Evolutionary conservation across 1,284 basidiomycete species (phyloP), one percentile per base, ranked within the genome.

Genomic region (Puccinia horiana): DNA sequence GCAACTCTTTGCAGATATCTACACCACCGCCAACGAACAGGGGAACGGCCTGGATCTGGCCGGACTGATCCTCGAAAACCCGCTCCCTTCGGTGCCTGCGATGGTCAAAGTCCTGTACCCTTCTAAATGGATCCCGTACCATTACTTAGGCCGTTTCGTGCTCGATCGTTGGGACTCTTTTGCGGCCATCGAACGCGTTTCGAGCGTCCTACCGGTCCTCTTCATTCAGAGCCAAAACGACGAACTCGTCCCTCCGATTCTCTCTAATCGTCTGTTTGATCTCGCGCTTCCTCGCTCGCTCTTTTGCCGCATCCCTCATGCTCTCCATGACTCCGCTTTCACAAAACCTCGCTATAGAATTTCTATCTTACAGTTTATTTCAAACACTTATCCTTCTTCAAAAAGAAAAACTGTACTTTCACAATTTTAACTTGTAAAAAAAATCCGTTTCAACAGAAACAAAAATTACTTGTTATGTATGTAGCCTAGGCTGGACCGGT

Each of bases 31-130:
- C 8, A 20, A n/a, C 61, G n/a, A 1, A 16, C 32, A 20, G 35
- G 26, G 32, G 8, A 37, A 4, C 4, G 35, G 26, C 26, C 54
- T n/a, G 23, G 35, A 32, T 5, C 23, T 61, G 12, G 58, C 54
- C 3, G 74, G 74, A 23, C 32, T 76, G 54, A 76, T 76, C 49
- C 74, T 76, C 52, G 74, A 76, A 26, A 76, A 76, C 37, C 74
- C 73, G n/a, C 54, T 76, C 4, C 74, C 74, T 16, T 76, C 74
- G 23, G 40, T 76, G 4, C 49, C 49, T 8, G 29, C 42, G 8
- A 76, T 76, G 74, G 74, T 76, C 37, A 40, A 76, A 42, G 35
- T 76, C 32, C 74, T 76, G n/a, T 76, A 76, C 37, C 74, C 74
- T 23, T 61, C 52, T 1, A 37, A 40, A 40, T 76, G 42, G 23